Conservation (phyloP, 1,284 basidiomycete genomes). For the Fomitopsis betulina region DNA sequence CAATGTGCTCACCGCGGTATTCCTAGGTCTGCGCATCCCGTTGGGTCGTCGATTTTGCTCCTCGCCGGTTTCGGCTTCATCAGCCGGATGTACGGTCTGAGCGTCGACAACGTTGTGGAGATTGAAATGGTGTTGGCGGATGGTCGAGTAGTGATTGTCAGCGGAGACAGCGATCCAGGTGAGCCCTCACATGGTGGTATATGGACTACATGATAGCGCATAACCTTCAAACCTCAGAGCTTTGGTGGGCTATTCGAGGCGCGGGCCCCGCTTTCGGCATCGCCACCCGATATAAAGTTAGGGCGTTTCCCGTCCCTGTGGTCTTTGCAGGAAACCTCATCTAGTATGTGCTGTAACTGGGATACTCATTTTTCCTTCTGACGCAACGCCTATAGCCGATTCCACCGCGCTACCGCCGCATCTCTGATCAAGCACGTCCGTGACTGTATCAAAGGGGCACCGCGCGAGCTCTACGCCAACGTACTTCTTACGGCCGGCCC, state of each 20-base stretch:
- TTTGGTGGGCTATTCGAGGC: slow-evolving; percentile 90
- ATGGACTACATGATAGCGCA: background rate
- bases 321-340: slow-evolving; percentile 90
- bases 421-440: slow-evolving; percentile 89
- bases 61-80: slow-evolving; percentile 90
- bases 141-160: slow-evolving; percentile 69
- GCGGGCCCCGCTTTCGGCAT: slow-evolving; percentile 83
- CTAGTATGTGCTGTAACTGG: slow-evolving; percentile 46
- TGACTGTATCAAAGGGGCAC: slow-evolving; percentile 86
- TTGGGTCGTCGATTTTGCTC: slow-evolving; percentile 79
- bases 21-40: slow-evolving; percentile 66
- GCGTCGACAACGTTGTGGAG: slow-evolving; percentile 82
- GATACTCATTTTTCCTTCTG: background rate
- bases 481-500: slow-evolving; percentile 87
- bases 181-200: slow-evolving; percentile 8
- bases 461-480: slow-evolving; percentile 84
- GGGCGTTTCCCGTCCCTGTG: slow-evolving; percentile 81
- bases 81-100: slow-evolving; percentile 77
- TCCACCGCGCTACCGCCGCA: slow-evolving; percentile 78
- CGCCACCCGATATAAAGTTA: slow-evolving; percentile 82
- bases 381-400: slow-evolving; percentile 50
- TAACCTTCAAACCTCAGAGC: slow-evolving; percentile 60
- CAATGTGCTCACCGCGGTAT: slow-evolving; percentile 1
- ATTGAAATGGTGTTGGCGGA: slow-evolving; percentile 83
- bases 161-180: slow-evolving; percentile 64